Evolutionary conservation across 371 early-diverging fungal species (phyloP), one percentile per base, ranked within the genome.

Genomic region (Rhizopus microsporus): DNA sequence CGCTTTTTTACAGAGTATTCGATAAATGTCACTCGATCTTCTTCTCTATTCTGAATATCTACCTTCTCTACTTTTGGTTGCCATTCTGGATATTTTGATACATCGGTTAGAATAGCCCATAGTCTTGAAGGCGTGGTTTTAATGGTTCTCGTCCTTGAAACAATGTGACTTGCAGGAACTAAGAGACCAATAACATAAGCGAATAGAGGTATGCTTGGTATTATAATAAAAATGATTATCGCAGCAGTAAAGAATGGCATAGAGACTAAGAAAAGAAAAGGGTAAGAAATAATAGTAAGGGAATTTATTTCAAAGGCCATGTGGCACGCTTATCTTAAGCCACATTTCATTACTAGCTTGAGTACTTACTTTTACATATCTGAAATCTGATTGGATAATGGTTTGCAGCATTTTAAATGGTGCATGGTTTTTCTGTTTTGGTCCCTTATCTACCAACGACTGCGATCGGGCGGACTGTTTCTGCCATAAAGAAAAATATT

Each of bases 31-130:
- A 64, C 47, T 16, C 54, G 40, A 23, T 62, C 43, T 32, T 44
- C 45, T 12, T 54, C 45, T 7, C 31, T 16, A n/a, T 55, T 59
- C 12, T 52, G 38, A 33, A 71, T 40, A 13, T 43, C 47, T 9
- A 71, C 58, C 8, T 59, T 55, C 39, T 66, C 57, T 10, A 76
- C 53, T 38, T 72, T 70, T 6, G 61, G 51, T 32, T 71, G 77
- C 77, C 77, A 76, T 10, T 47, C 16, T 44, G 77, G 67, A 48
- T 72, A 71, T 0, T 56, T 34, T 31, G 66, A 53, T 8, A 76
- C 73, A 17, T 70, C 53, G 3, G 59, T 68, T 9, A 76, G 35
- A 13, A 76, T 55, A 7, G 33, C 13, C 77, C 77, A 76, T 7
- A 76, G 63, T 17, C 60, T 49, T 16, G 62, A 39, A 3, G 66